Evolutionary conservation across 108 stramenopile species (phyloP).

Genomic region (Discostella stelligeroides): DNA sequence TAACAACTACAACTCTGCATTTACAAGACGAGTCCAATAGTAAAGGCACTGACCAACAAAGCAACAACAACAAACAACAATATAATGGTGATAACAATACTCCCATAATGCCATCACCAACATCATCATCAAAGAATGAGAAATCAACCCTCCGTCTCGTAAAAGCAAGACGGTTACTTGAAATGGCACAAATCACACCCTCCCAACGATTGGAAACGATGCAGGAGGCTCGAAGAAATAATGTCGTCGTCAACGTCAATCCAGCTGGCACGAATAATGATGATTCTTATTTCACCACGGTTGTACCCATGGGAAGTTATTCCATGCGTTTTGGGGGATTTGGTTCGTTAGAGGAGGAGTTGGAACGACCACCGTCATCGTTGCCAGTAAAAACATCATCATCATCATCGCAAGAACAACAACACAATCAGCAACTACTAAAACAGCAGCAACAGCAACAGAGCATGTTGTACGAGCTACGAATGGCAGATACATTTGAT

Average conservation of each 20-base stretch:
- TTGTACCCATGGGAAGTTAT: constrained; percentile 29
- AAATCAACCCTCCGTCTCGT: constrained; percentile 26
- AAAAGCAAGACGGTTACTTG: constrained; percentile 37
- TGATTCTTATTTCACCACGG: constrained; percentile 1
- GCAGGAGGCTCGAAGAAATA: neutral
- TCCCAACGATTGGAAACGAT: constrained; percentile 40
- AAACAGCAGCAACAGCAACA: neutral
- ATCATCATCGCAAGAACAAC: too few species aligned
- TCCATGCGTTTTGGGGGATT: constrained; percentile 24
- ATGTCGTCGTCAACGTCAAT: neutral
- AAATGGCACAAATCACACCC: constrained; percentile 49
- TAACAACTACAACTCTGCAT: too few species aligned
- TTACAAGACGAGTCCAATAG: too few species aligned
- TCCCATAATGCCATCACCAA: neutral
- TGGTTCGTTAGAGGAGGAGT: constrained; percentile 22
- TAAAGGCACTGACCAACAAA: too few species aligned
- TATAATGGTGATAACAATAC: too few species aligned
- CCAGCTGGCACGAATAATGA: neutral
- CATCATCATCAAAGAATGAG: neutral
- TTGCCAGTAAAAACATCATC: neutral
- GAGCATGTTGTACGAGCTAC: constrained; percentile 19
- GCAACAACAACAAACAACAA: too few species aligned
- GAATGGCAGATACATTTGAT: constrained; percentile 52
- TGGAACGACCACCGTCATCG: neutral
- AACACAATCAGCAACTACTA: too few species aligned